These are phyloP conservation scores for Phytophthora pseudosyringae DNA, from an alignment of 352 stramenopile species.

Conservation along the genomic window DNA sequence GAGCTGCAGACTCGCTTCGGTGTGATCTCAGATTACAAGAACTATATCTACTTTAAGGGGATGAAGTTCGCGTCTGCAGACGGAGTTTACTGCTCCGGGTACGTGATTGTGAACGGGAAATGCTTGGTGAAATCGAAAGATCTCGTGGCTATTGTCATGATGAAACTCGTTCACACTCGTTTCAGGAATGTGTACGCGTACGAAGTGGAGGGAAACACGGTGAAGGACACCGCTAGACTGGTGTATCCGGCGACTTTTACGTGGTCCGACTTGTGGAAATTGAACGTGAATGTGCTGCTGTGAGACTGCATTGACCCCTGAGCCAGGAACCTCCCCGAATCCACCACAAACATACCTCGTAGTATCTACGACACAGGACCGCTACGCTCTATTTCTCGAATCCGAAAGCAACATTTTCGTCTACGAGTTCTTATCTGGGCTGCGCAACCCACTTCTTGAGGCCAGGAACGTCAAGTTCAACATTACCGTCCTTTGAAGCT, in stretches of 20 bases:
- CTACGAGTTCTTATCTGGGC: too few relatives aligned
- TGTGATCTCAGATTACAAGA: conserved; percentile 42
- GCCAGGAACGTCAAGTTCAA: too few relatives aligned
- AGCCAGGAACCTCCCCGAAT: too few relatives aligned
- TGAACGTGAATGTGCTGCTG: conserved; percentile 29
- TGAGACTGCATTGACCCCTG: neutral
- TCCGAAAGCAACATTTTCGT: too few relatives aligned
- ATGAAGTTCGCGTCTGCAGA: conserved; percentile 43
- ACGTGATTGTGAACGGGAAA: conserved; percentile 41
- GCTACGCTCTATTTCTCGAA: too few relatives aligned
- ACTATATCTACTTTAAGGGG: conserved; percentile 38
- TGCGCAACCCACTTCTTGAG: too few relatives aligned
- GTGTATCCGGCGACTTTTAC: conserved; percentile 38
- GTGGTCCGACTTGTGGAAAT: conserved; percentile 18
- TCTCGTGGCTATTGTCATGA: conserved; percentile 32
- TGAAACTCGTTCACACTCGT: conserved; percentile 33
- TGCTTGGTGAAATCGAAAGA: conserved; percentile 40
- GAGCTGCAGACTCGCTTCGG: conserved; percentile 36
- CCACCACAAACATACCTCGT: too few relatives aligned
- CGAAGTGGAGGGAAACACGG: conserved; percentile 37
- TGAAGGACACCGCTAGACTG: conserved; percentile 37
- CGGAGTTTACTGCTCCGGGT: conserved; percentile 40
- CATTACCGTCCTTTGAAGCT: too few relatives aligned
- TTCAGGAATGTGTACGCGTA: conserved; percentile 39
- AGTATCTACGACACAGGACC: too few relatives aligned